These are phyloP conservation scores for Aspergillus latus DNA, from an alignment of 2,329 filamentous ascomycete species.

Conservation along the genomic window DNA sequence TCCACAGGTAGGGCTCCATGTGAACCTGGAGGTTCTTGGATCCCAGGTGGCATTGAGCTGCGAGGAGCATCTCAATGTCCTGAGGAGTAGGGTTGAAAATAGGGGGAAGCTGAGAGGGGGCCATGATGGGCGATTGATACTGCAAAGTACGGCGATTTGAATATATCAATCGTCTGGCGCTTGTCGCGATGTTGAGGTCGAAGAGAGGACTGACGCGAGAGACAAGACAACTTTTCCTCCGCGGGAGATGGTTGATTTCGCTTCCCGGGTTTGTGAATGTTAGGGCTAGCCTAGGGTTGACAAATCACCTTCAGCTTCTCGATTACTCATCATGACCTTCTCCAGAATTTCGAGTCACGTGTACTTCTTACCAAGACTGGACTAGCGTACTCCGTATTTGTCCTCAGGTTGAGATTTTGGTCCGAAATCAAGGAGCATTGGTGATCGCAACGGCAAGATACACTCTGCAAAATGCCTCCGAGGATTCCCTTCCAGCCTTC, in stretches of 20 bases:
- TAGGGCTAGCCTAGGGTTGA: too few species aligned
- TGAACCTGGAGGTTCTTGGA: slow-evolving; percentile 99
- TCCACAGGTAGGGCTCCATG: slow-evolving; percentile 99
- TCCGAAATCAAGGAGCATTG: background rate
- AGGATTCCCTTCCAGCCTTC: slow-evolving; percentile 63
- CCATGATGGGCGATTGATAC: slow-evolving; percentile 74
- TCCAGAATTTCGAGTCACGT: too few species aligned
- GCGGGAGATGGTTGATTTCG: slow-evolving; percentile 35
- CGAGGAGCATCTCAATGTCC: slow-evolving; percentile 99
- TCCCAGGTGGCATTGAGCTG: slow-evolving; percentile 93
- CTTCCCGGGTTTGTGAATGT: slow-evolving; percentile 43
- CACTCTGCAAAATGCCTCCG: slow-evolving; percentile 61
- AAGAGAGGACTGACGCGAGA: slow-evolving; percentile 32
- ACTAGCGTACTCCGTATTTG: slow-evolving; percentile 34
- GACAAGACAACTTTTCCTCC: slow-evolving; percentile 27
- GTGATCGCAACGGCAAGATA: background rate
- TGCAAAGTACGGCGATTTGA: slow-evolving; percentile 35
- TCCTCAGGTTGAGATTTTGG: slow-evolving; percentile 28
- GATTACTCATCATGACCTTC: background rate
- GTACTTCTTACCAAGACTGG: slow-evolving; percentile 17
- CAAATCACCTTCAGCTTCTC: too few species aligned
- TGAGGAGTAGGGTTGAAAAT: slow-evolving; percentile 95
- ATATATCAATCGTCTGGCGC: slow-evolving; percentile 49
- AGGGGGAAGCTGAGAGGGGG: slow-evolving; percentile 88
- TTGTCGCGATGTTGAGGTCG: slow-evolving; percentile 41